A percentile compares a stretch with the other conserved stretches of the same genome.
Evolutionary conservation across 202 grass and related monocot species (phyloP).

Genomic region (Cymbopogon flexuosus): DNA sequence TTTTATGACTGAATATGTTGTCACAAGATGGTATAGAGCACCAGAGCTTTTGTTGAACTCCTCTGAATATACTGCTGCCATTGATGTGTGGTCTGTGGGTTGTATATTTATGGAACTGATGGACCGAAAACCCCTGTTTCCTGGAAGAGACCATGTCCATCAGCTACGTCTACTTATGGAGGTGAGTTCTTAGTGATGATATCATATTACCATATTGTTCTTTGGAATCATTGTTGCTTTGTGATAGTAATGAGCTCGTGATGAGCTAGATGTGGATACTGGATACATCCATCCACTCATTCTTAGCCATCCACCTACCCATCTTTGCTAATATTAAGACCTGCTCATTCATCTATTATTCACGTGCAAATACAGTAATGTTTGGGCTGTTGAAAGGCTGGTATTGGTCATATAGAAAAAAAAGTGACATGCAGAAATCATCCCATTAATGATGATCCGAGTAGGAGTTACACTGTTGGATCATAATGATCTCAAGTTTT

Average conservation of each 20-base stretch:
- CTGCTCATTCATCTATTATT: neutral
- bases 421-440: neutral
- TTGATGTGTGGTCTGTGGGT: conserved; percentile 98
- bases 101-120: conserved; percentile 99
- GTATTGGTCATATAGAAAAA: neutral
- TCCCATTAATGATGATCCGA: neutral
- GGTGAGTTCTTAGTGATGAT: conserved; percentile 40
- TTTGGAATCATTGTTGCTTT: conserved; percentile 5
- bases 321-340: neutral
- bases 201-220: conserved; percentile 4
- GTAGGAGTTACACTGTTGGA: neutral
- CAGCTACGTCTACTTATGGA: conserved; percentile 90
- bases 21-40: conserved; percentile 98
- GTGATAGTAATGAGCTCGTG: neutral
- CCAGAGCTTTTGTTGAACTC: conserved; percentile 92
- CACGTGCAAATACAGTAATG: neutral
- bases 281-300: neutral
- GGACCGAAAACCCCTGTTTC: conserved; percentile 90
- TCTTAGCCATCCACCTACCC: neutral
- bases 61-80: conserved; percentile 91
- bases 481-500: neutral
- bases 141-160: conserved; percentile 95
- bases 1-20: conserved; percentile 99
- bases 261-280: neutral
- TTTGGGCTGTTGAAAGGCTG: neutral